phyloP scores from a whole-genome alignment of 2,329 filamentous ascomycete species.

The Monosporascus sp. region DNA sequence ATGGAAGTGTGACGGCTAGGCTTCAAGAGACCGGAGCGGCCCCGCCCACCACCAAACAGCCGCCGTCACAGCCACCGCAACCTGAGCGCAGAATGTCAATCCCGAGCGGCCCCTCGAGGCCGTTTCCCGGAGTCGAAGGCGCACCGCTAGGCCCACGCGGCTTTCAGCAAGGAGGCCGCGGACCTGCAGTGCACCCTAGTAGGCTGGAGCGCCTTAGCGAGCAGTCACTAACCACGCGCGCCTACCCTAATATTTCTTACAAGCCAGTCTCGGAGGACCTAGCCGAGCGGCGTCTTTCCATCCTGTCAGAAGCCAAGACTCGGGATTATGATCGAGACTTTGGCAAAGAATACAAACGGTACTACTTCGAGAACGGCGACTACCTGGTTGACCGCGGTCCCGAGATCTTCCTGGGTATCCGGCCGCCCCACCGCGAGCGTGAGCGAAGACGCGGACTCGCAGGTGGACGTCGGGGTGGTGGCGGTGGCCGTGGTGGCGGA shows the following conservation, averaged over 20 bases:
- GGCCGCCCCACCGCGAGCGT: slow-evolving; percentile 51
- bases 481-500: background rate
- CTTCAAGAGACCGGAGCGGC: slow-evolving; percentile 45
- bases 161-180: slow-evolving; percentile 28
- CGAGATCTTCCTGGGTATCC: slow-evolving; percentile 62
- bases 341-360: slow-evolving; percentile 57
- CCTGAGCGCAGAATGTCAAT: slow-evolving; percentile 19
- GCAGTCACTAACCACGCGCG: slow-evolving; percentile 30
- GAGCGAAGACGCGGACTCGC: slow-evolving; percentile 35
- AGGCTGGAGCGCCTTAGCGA: slow-evolving; percentile 16
- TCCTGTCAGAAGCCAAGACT: slow-evolving; percentile 44
- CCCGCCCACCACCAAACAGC: slow-evolving; percentile 10
- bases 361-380: slow-evolving; percentile 65
- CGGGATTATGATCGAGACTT: slow-evolving; percentile 34
- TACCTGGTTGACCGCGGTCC: slow-evolving; percentile 66
- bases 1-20: slow-evolving; percentile 49
- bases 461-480: slow-evolving; percentile 22
- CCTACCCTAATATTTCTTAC: slow-evolving; percentile 39
- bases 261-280: slow-evolving; percentile 60
- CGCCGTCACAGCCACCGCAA: slow-evolving; percentile 11
- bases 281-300: slow-evolving; percentile 58
- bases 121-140: slow-evolving; percentile 25
- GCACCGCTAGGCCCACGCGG: slow-evolving; percentile 35
- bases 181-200: slow-evolving; percentile 9
- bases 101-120: slow-evolving; percentile 25